phyloP scores from a whole-genome alignment of 495 filamentous ascomycete genomes.

The Amphirosellinia nigrospora region DNA sequence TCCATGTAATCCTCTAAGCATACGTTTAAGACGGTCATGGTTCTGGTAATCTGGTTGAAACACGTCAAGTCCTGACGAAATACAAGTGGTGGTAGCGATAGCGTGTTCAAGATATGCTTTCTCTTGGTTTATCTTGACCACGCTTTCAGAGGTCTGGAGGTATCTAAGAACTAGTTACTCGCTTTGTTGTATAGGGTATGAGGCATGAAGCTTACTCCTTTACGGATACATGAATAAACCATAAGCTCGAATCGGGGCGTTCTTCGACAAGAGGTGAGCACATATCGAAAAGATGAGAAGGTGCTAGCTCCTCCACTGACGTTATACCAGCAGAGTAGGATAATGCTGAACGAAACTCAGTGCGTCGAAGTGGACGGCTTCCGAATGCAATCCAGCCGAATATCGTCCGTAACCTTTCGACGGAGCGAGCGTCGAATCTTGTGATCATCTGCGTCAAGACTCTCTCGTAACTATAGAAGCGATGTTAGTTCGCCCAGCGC shows the following conservation, averaged over 20 bases:
- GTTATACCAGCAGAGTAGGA: constrained; percentile 32
- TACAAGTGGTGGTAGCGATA: not conserved
- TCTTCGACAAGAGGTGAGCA: constrained; percentile 41
- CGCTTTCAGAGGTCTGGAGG: constrained; percentile 31
- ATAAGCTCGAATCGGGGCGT: constrained; percentile 29
- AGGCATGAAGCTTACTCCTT: constrained; percentile 38
- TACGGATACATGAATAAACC: constrained; percentile 43
- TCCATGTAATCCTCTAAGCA: constrained; percentile 36
- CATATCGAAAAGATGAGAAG: constrained; percentile 40
- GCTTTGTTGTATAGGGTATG: not conserved
- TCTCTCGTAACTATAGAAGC: constrained; percentile 32
- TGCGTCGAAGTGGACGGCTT: constrained; percentile 35
- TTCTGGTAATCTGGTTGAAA: not conserved
- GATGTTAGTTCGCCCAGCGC: not conserved
- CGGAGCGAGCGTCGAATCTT: constrained; percentile 35
- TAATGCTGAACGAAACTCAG: constrained; percentile 41
- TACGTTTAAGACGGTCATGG: constrained; percentile 16
- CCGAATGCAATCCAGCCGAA: constrained; percentile 45
- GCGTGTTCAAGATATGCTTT: constrained; percentile 14
- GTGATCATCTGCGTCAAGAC: constrained; percentile 33
- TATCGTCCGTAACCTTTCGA: constrained; percentile 32
- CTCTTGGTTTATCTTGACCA: constrained; percentile 20
- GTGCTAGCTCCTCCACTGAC: constrained; percentile 19
- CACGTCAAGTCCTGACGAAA: constrained; percentile 1
- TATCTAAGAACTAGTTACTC: constrained; percentile 24